A percentile compares a stretch with the other conserved stretches of the same genome.
These are phyloP conservation scores for Cyphellophora europaea DNA, from an alignment of 2,329 filamentous ascomycete genomes.

Conservation along the genomic window DNA sequence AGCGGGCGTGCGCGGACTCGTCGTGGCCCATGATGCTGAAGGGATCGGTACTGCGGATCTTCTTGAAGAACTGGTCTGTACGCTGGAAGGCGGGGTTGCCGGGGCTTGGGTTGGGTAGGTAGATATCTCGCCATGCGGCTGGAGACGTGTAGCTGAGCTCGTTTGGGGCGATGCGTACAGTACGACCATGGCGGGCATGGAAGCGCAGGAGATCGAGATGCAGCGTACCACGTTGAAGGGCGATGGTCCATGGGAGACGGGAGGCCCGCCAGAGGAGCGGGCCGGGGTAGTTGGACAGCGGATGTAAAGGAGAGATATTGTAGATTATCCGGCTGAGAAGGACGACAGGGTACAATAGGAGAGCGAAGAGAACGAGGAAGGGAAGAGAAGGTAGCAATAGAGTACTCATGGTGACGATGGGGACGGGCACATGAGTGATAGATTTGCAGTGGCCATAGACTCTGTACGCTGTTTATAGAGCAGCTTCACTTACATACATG, in stretches of 20 bases:
- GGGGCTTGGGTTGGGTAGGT: conserved; percentile 12
- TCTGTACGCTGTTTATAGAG: no score
- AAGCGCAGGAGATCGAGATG: conserved; percentile 11
- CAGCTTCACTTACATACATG: no score
- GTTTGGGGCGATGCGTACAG: conserved; percentile 24
- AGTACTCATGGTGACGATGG: no score
- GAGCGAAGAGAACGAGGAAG: no score
- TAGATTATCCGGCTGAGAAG: conserved; percentile 3
- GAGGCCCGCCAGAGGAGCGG: conserved; percentile 9
- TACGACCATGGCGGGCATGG: conserved; percentile 21
- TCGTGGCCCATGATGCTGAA: conserved; percentile 8
- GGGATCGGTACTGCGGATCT: conserved; percentile 2
- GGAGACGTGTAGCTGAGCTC: conserved; percentile 21
- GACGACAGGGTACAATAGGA: no score
- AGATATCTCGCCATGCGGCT: conserved; percentile 23
- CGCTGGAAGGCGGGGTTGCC: conserved; percentile 4
- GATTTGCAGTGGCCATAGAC: no score
- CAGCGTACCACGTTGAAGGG: conserved; percentile 6
- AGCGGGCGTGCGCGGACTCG: conserved; percentile 18
- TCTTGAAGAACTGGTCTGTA: conserved; percentile 6
- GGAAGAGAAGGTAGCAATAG: no score
- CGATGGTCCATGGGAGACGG: conserved; percentile 7
- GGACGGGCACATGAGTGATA: no score
- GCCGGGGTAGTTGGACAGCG: conserved; percentile 2
- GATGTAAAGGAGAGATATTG: conserved; percentile 9